These are phyloP conservation scores for Styphnolobium japonicum DNA, from an alignment of 306 rosid species.

Conservation along the genomic window DNA sequence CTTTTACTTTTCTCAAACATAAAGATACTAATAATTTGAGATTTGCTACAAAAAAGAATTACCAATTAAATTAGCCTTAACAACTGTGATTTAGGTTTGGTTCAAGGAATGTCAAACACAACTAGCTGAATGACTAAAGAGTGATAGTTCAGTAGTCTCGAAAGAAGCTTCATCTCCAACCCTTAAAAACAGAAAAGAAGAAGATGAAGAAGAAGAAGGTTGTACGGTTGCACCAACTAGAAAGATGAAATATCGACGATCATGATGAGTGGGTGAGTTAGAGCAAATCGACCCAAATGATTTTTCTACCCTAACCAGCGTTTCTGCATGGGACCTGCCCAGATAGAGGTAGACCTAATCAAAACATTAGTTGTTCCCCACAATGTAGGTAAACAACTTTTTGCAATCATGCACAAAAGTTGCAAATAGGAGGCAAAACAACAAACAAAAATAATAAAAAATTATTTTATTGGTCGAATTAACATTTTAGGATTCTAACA, in stretches of 20 bases:
- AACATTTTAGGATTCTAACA: not conserved
- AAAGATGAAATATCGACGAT: slow-evolving; percentile 7
- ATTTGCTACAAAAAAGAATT: slow-evolving; percentile 15
- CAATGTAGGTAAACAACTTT: not conserved
- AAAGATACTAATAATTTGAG: slow-evolving; percentile 45
- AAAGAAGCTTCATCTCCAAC: slow-evolving; percentile 10
- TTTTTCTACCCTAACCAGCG: not conserved
- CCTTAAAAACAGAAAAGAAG: not conserved
- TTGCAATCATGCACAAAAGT: not conserved
- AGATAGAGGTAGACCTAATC: not conserved
- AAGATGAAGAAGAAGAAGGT: not conserved
- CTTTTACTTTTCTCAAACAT: slow-evolving; percentile 63
- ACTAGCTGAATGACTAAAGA: slow-evolving; percentile 18
- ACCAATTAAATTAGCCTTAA: slow-evolving; percentile 33
- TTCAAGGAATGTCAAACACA: slow-evolving; percentile 25
- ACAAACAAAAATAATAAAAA: not conserved
- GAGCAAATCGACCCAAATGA: not conserved
- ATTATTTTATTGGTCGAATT: not conserved
- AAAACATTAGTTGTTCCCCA: not conserved
- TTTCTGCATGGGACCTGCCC: not conserved
- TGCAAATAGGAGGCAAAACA: not conserved
- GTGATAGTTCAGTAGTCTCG: not conserved
- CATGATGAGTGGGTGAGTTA: slow-evolving; percentile 11
- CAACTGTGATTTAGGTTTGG: slow-evolving; percentile 27
- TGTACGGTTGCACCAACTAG: slow-evolving; percentile 9